phyloP scores from a whole-genome alignment of 768 basidiomycete genomes.

The Cystobasidium tubakii region DNA sequence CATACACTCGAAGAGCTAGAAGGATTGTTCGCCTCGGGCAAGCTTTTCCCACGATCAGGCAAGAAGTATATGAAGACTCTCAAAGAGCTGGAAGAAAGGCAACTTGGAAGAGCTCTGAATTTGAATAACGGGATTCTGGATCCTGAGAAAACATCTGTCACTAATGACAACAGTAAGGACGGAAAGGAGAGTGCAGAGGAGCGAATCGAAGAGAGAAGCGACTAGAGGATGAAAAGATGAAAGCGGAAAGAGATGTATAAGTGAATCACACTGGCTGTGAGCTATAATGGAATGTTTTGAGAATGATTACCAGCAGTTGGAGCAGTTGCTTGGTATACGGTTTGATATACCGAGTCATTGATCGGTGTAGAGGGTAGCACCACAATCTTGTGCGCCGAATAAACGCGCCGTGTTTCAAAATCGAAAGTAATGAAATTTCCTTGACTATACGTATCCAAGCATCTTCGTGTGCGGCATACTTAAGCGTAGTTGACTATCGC shows the following conservation, averaged over 20 bases:
- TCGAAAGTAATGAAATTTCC: too few relatives aligned
- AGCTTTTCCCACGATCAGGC: slow-evolving; percentile 9
- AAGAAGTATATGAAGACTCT: slow-evolving; percentile 1
- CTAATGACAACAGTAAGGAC: neutral
- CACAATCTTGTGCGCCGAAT: too few relatives aligned
- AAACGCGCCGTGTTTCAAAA: too few relatives aligned
- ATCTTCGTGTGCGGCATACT: too few relatives aligned
- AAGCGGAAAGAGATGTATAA: neutral
- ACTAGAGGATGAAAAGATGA: neutral
- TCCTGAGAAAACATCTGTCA: neutral
- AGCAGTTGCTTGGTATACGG: too few relatives aligned
- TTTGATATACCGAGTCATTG: too few relatives aligned
- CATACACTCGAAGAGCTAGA: slow-evolving; percentile 2
- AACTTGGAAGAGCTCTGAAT: neutral
- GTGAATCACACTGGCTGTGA: too few relatives aligned
- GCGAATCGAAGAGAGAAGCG: neutral
- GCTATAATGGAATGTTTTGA: too few relatives aligned
- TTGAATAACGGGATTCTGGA: neutral
- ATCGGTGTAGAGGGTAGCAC: too few relatives aligned
- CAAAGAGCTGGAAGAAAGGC: neutral
- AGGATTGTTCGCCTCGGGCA: neutral
- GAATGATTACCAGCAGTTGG: too few relatives aligned
- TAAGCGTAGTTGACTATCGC: too few relatives aligned
- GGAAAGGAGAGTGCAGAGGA: neutral
- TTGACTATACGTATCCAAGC: too few relatives aligned